Base-by-base conservation (phyloP, 139 green algal species). In the Ulvella scutata region DNA sequence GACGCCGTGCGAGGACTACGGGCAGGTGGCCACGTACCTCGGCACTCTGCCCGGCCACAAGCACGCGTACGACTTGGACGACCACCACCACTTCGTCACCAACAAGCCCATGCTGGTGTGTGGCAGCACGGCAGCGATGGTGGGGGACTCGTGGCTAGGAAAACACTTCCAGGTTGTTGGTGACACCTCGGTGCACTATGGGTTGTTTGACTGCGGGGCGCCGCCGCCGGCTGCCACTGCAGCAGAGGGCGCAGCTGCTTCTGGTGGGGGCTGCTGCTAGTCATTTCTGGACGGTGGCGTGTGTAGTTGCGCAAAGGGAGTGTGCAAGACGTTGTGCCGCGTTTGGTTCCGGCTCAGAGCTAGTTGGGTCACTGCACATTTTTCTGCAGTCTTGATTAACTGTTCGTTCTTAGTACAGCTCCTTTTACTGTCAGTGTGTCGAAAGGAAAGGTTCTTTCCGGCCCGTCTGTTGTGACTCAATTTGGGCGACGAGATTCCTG, bases 71-170 rank as follows among this genome's bases (percentile, higher is more conserved):
- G 43, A 75, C 2, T 82, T 98, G 44, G 94, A 98, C 75, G 82
- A 92, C 62, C 77, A 91, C 73, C 86, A 95, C 82, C 79, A 59
- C 20, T 96, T 94, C 43, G 76, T 89, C 62, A 89, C 82, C 13
- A 83, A 85, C 72, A 92, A 92, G 74, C 88, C 90, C 35, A 90
- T 91, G 62, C 83, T 89, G 31, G 94, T 98, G 39, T 93, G 91
- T 81, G 92, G 88, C 61, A 96, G 94, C 82, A 95, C 91, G 35
- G 93, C 90, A 2, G 86, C 92, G 26, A 97, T 97, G 88, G 76
- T 97, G 23, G 85, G 86, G 0, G 85, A 93, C 72, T 90, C 81
- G 21, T 96, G 91, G 91, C 82, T 97, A 37, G 74, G 75, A 6
- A 77, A 80, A 26, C 85, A 95, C 79, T 96, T 96, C 74, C 79